Evolutionary conservation across 1,139 yeast genomes (phyloP).

Genomic region (Candida sp.): DNA sequence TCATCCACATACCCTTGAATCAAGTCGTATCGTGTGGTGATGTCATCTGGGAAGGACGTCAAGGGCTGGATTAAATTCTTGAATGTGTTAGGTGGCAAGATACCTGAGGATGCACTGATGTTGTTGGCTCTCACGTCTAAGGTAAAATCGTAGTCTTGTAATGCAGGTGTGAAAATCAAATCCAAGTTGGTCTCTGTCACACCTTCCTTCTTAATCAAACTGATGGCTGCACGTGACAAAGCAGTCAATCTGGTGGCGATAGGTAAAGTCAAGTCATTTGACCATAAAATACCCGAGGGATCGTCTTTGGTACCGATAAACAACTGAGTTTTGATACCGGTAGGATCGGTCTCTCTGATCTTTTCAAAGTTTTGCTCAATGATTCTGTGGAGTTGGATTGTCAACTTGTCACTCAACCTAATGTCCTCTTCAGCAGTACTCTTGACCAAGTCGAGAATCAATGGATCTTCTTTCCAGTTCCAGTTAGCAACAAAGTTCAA

Average conservation of each 20-base stretch:
- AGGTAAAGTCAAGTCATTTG: constrained; percentile 71
- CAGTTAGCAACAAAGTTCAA: constrained; percentile 75
- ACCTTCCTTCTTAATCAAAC: constrained; percentile 50
- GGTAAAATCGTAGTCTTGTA: constrained; percentile 83
- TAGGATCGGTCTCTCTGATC: constrained; percentile 79
- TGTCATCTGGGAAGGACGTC: constrained; percentile 49
- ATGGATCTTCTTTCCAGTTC: constrained; percentile 94
- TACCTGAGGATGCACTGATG: constrained; percentile 54
- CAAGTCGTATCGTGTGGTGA: constrained; percentile 56
- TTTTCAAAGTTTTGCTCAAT: constrained; percentile 67
- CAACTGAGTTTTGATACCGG: constrained; percentile 76
- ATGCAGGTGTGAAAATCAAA: constrained; percentile 76
- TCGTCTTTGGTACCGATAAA: constrained; percentile 86
- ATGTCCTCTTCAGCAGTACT: constrained; percentile 37
- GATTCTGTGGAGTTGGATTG: constrained; percentile 63
- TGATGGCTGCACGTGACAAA: constrained; percentile 75
- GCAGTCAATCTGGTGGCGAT: constrained; percentile 90
- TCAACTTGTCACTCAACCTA: constrained; percentile 63
- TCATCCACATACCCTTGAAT: constrained; percentile 57
- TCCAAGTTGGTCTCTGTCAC: constrained; percentile 51
- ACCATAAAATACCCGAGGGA: constrained; percentile 84
- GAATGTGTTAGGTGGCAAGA: constrained; percentile 57
- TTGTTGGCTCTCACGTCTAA: constrained; percentile 57
- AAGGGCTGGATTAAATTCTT: constrained; percentile 61
- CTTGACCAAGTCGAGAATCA: constrained; percentile 74